Percentiles rank a stretch among this genome's conserved stretches.
These are phyloP conservation scores for Daldinia caldariorum DNA, from an alignment of 495 filamentous ascomycete genomes.

Conservation along the genomic window DNA sequence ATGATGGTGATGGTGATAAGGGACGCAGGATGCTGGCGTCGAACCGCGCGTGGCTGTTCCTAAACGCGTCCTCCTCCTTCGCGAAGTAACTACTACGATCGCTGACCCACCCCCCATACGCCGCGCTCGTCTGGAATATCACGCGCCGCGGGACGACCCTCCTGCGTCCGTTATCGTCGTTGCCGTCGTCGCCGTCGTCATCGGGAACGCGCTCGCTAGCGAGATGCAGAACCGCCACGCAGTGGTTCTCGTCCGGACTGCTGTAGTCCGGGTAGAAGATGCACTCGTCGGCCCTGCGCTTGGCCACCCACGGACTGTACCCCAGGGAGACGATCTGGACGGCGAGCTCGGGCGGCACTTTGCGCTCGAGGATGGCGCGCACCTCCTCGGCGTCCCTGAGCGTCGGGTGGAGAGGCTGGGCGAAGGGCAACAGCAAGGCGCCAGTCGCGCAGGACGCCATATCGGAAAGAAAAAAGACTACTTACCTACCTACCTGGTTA, in stretches of 20 bases:
- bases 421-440: conserved; percentile 1
- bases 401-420: conserved; percentile 2
- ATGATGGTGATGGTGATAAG: not conserved
- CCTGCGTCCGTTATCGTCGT: too few species aligned
- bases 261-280: not conserved
- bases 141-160: conserved; percentile 9
- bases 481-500: too few species aligned
- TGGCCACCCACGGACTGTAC: conserved; percentile 9
- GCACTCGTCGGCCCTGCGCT: not conserved
- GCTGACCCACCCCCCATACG: conserved; percentile 24
- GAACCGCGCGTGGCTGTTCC: conserved; percentile 33
- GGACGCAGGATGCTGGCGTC: conserved; percentile 38
- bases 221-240: conserved; percentile 15
- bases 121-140: conserved; percentile 26
- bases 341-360: conserved; percentile 17
- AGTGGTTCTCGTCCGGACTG: not conserved
- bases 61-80: conserved; percentile 18
- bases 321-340: conserved; percentile 12
- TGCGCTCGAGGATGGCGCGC: not conserved
- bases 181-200: not conserved
- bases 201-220: conserved; percentile 6
- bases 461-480: not conserved
- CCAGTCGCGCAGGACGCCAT: not conserved
- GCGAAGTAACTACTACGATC: not conserved
- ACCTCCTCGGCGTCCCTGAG: conserved; percentile 4